Evolutionary conservation across 805 yeast genomes (phyloP).

Genomic region (Yarrowia alimentaria): DNA sequence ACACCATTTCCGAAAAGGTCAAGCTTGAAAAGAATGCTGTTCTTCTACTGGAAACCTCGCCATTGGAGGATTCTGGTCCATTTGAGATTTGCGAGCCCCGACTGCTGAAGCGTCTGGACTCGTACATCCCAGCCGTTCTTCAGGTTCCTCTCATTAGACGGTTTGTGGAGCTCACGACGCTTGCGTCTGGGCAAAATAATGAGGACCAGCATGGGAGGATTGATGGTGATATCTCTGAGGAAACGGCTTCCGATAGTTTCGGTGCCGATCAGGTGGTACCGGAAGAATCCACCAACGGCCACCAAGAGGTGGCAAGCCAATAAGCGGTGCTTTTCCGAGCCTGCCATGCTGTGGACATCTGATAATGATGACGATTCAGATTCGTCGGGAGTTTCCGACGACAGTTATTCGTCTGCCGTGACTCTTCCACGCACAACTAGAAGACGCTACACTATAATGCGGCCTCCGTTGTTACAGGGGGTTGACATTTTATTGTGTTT

Average conservation of each 20-base stretch:
- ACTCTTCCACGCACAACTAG: slow-evolving; percentile 13
- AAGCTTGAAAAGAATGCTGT: slow-evolving; percentile 42
- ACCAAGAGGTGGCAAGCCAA: slow-evolving; percentile 25
- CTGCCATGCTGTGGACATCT: slow-evolving; percentile 16
- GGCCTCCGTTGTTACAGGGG: slow-evolving; percentile 27
- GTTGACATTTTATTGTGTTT: slow-evolving; percentile 24
- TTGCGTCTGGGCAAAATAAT: slow-evolving; percentile 31
- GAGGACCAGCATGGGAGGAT: slow-evolving; percentile 27
- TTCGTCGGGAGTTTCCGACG: slow-evolving; percentile 25
- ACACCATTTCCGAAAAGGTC: slow-evolving; percentile 60
- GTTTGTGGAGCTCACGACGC: slow-evolving; percentile 68
- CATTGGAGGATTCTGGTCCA: slow-evolving; percentile 43
- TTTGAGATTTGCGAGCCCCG: slow-evolving; percentile 48
- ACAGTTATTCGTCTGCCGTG: slow-evolving; percentile 22
- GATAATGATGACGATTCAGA: slow-evolving; percentile 17
- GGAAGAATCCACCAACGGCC: slow-evolving; percentile 21
- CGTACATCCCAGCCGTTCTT: slow-evolving; percentile 90
- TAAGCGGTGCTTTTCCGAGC: slow-evolving; percentile 27
- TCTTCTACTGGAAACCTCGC: slow-evolving; percentile 43
- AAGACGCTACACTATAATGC: slow-evolving; percentile 22
- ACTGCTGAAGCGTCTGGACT: slow-evolving; percentile 65
- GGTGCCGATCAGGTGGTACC: slow-evolving; percentile 19
- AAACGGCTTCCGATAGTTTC: slow-evolving; percentile 29
- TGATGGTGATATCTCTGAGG: slow-evolving; percentile 27
- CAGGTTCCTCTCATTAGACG: slow-evolving; percentile 85